Evolutionary conservation across 129 eudicot genomes (phyloP), one percentile per base, ranked within the genome.

Genomic region (Deinandra increscens): DNA sequence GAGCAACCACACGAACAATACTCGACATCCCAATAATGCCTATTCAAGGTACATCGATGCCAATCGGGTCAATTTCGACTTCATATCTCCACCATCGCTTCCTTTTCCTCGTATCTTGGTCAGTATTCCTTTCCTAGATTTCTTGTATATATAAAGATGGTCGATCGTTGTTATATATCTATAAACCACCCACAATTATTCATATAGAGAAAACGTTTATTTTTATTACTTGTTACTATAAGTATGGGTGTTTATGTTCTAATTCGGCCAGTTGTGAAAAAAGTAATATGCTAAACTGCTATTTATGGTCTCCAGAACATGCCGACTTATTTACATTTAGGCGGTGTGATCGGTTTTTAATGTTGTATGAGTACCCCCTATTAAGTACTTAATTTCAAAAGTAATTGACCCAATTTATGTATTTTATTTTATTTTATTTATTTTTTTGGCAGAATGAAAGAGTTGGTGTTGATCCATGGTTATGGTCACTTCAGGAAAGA

Each of bases 381-480:
- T 26, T 26, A 26, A 3, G 3, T 26, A 26, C 31, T 26, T 26
- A 26, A 1, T 26, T 12, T 58, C 12, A 4, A 4, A 58, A 23
- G 1, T 58, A 13, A 7, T 29, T 22, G 10, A 23, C 33, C 19
- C 19, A 37, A 63, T 63, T 12, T 23, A 74, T 64, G 54, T 60
- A n/a, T n/a, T n/a, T n/a, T n/a, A n/a, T n/a, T n/a, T n/a, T n/a
- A n/a, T n/a, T n/a, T 34, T 45, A 71, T 43, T 26, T 53, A 33
- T 58, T 26, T 12, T 48, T 76, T 61, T 62, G 50, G 50, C 71
- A 61, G 81, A 53, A 61, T 43, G 76, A 77, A 62, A 63, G 76
- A 59, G 26, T 29, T 62, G 81, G 6, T 39, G 23, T 49, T 19
- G 71, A 69, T 70, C 76, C 66, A 14, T 69, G 76, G 81, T 62